Evolutionary conservation across 306 rosid species (phyloP), one percentile per base, ranked within the genome.

Genomic region (Comarum palustre): DNA sequence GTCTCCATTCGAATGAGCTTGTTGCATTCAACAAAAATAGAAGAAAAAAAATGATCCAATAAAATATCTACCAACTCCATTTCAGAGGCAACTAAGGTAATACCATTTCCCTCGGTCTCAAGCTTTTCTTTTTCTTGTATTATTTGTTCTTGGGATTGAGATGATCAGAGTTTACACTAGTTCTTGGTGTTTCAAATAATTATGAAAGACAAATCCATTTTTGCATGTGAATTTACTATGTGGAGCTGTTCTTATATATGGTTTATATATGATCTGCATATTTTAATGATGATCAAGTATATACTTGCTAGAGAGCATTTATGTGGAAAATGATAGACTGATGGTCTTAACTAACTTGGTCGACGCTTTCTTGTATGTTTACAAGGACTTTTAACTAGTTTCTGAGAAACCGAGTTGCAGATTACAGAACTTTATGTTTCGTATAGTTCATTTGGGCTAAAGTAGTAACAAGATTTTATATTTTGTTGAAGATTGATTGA

Each of bases 61-160:
- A 36, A 54, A 38, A 54, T 54, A 54, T 25, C 29, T 58, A 75
- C 55, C 81, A 58, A 51, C 69, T 73, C 79, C 78, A 29, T 60
- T 29, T 15, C 38, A 42, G 27, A 32, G 24, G 47, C 51, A 31
- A 42, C 60, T 60, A 51, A 31, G n/a, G 82, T 74, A 67, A 66
- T 59, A 59, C 73, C 60, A 29, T 45, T 63, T 52, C 14, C 29
- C 14, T 67, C 22, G 6, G 1, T 48, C 27, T 58, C 3, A 10
- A 3, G 5, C 54, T 61, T 19, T 50, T 51, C 19, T 51, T 51
- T 51, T 39, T 52, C 15, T 20, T 9, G 3, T 11, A 0, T 10
- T 32, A 13, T 1, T 67, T 31, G 41, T 41, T 24, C 22, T 16
- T 60, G 10, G 34, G 7, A 20, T 16, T 32, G 42, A 60, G 19